Evolutionary conservation across 2,329 filamentous ascomycete genomes (phyloP).

Genomic region (Colletotrichum sp.): DNA sequence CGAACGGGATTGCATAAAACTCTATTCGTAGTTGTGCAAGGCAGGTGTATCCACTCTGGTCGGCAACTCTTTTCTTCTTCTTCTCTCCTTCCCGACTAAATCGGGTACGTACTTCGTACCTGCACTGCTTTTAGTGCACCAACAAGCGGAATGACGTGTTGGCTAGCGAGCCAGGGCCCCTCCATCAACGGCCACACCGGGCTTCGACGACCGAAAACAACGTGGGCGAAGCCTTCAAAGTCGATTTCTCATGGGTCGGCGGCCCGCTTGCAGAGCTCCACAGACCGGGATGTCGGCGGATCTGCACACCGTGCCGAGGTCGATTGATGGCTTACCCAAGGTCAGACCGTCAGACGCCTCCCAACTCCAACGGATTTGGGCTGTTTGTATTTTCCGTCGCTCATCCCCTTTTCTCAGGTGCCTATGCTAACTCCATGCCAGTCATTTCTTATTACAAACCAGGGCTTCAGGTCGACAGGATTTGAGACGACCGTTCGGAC

Average conservation of each 20-base stretch:
- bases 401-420: not conserved
- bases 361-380: conserved; percentile 19
- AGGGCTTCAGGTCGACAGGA: not conserved
- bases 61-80: not conserved
- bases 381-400: not conserved
- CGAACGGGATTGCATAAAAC: not conserved
- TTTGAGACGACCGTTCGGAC: not conserved
- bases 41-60: not conserved
- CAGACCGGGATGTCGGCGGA: conserved; percentile 5
- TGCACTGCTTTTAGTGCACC: not conserved
- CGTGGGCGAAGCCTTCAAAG: not conserved
- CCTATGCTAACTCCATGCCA: not conserved
- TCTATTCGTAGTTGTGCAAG: not conserved
- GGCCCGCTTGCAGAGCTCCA: not conserved
- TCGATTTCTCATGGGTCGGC: not conserved
- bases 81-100: not conserved
- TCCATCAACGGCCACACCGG: not conserved
- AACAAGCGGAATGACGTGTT: conserved; percentile 12
- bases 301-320: conserved; percentile 14
- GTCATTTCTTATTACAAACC: conserved; percentile 7
- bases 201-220: not conserved
- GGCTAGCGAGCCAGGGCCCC: not conserved
- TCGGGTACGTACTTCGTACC: not conserved
- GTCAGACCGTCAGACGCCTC: not conserved
- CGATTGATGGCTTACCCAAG: not conserved